Evolutionary conservation across 2,329 filamentous ascomycete species (phyloP), one percentile per base, ranked within the genome.

Genomic region (Cadophora malorum): DNA sequence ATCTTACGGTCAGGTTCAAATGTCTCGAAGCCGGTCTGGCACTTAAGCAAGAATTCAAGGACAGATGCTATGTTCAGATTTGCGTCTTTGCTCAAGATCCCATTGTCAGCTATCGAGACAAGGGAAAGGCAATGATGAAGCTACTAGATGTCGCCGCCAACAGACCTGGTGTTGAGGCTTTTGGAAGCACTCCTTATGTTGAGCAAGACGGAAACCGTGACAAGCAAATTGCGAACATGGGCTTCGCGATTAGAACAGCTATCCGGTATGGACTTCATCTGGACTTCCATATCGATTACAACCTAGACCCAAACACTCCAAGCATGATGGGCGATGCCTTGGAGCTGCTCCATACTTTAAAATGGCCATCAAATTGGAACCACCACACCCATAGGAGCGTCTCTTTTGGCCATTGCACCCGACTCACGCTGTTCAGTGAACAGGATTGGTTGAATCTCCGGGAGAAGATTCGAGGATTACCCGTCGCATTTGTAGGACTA

Each of bases 241-340:
- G 84, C 21, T 92, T 88, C 86, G 86, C 90, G 19, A 80, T 90
- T 49, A 79, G 82, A 1, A 80, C 83, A 28, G 88, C 88, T 1
- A 75, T 88, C 47, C 69, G 79, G 25, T 75, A 82, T 49, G 74
- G 77, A 1, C 82, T 88, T 62, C 86, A 91, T 75, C 78, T 93
- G 5, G 90, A 93, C 73, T 87, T 92, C 56, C 91, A 93, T 75
- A 81, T 93, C 6, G 91, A 93, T 76, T 92, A 93, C 76, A 88
- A 88, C 66, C 79, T 92, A 2, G 83, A 89, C 63, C 68, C 78
- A 1, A 72, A 75, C 1, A 82, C 78, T 56, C 81, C 84, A 61
- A 80, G 87, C 0, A 78, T 88, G 64, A 78, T 89, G 0, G 86
- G 84, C 79, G 79, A 83, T 52, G 85, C 88, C 0, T 66, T 92